phyloP scores from a whole-genome alignment of 768 basidiomycete species.

The Gloeophyllum trabeum region DNA sequence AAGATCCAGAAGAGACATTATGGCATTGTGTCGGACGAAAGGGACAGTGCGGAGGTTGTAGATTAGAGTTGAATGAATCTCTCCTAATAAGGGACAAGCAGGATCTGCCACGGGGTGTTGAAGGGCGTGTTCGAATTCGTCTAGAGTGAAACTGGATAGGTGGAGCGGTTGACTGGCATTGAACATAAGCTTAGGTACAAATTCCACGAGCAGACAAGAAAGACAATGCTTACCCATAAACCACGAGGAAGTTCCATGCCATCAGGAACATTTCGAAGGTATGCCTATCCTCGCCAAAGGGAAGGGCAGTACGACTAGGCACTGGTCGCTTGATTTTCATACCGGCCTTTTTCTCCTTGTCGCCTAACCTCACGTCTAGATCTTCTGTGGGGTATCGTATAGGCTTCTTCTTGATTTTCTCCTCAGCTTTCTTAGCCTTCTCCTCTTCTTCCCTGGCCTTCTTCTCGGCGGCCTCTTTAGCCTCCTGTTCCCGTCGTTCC shows the following conservation, averaged over 20 bases:
- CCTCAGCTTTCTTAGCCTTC: conserved; percentile 56
- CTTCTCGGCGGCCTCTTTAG: conserved; percentile 57
- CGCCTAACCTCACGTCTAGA: conserved; percentile 67
- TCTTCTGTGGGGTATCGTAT: conserved; percentile 92
- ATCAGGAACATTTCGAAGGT: conserved; percentile 81
- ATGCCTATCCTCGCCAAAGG: conserved; percentile 53
- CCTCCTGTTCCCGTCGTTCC: conserved; percentile 62
- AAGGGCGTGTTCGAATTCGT: conserved; percentile 85
- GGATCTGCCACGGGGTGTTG: conserved; percentile 63
- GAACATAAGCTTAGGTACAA: neutral
- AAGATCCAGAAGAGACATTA: conserved; percentile 45
- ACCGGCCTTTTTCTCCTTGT: conserved; percentile 78
- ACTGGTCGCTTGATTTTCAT: conserved; percentile 55
- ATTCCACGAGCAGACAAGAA: neutral
- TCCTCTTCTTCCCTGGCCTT: conserved; percentile 58
- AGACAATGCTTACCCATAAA: conserved; percentile 68
- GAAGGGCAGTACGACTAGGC: conserved; percentile 48
- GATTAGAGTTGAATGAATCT: conserved; percentile 83
- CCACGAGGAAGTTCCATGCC: conserved; percentile 90
- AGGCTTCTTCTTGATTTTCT: conserved; percentile 84
- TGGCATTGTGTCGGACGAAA: conserved; percentile 64
- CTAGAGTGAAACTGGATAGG: conserved; percentile 81
- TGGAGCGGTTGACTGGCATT: conserved; percentile 63
- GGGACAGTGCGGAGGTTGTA: conserved; percentile 81
- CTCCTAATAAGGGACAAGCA: conserved; percentile 69